Evolutionary conservation across 495 filamentous ascomycete species (phyloP).

Genomic region (Hypoxylon fragiforme): DNA sequence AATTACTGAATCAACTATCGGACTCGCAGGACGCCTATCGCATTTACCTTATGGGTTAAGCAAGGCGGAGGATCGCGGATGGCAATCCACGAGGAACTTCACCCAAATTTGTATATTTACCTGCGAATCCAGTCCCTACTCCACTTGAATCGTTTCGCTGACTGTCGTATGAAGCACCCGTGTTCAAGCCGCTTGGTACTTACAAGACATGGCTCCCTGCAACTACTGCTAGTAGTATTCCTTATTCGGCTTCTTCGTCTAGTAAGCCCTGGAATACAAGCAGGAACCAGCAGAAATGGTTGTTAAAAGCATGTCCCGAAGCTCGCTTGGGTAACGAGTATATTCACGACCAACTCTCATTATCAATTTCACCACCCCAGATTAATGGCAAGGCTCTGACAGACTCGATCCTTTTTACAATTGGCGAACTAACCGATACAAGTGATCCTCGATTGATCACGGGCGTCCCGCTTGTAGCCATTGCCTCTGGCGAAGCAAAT

Average conservation of each 20-base stretch:
- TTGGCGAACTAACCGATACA: conserved; percentile 44
- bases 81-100: conserved; percentile 37
- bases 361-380: conserved; percentile 27
- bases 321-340: conserved; percentile 39
- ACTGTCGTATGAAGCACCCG: conserved; percentile 37
- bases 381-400: background rate
- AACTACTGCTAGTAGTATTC: conserved; percentile 10
- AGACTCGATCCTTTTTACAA: conserved; percentile 36
- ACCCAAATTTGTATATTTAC: conserved; percentile 27
- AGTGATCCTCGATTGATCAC: conserved; percentile 20
- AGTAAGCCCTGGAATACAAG: conserved; percentile 17
- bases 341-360: conserved; percentile 33
- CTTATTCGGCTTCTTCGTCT: conserved; percentile 11
- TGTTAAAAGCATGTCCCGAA: conserved; percentile 43
- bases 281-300: conserved; percentile 42
- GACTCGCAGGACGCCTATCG: conserved; percentile 40
- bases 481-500: conserved; percentile 53
- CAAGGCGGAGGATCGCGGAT: conserved; percentile 37
- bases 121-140: too few relatives aligned
- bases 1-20: conserved; percentile 36
- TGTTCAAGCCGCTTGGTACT: conserved; percentile 46
- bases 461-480: conserved; percentile 47
- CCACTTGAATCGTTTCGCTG: too few relatives aligned
- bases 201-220: conserved; percentile 41
- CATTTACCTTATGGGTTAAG: conserved; percentile 29